phyloP scores from a whole-genome alignment of 257 asterid species.

The Galeopsis tetrahit region DNA sequence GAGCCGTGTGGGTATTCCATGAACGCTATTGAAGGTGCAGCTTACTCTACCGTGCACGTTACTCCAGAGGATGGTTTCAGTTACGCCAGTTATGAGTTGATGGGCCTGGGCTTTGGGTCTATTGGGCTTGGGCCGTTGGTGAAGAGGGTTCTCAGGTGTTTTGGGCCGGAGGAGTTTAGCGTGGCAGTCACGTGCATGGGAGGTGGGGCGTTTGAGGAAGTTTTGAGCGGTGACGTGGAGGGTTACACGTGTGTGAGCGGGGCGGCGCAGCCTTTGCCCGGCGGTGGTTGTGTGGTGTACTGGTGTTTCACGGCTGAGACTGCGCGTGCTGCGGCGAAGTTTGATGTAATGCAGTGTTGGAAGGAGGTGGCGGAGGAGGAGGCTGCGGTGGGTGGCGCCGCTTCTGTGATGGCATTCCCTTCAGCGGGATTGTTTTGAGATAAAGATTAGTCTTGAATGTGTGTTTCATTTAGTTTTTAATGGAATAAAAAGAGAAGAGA shows the following conservation, averaged over 20 bases:
- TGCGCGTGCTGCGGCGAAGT: neutral
- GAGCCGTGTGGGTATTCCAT: conserved; percentile 63
- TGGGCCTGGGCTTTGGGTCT: conserved; percentile 40
- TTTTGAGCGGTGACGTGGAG: conserved; percentile 37
- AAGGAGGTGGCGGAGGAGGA: conserved; percentile 30
- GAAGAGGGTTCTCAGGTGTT: conserved; percentile 45
- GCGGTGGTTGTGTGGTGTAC: conserved; percentile 37
- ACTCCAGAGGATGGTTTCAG: conserved; percentile 50
- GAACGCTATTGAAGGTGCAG: conserved; percentile 52
- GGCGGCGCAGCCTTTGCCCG: conserved; percentile 38
- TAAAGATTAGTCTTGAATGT: too few species aligned
- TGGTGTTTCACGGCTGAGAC: conserved; percentile 32
- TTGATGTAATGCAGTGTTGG: conserved; percentile 24
- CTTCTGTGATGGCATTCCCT: neutral
- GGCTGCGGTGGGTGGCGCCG: too few species aligned
- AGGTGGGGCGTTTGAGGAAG: conserved; percentile 13
- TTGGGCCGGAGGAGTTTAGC: conserved; percentile 45
- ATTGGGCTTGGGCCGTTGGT: conserved; percentile 38
- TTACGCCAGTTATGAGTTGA: conserved; percentile 59
- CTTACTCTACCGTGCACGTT: conserved; percentile 54
- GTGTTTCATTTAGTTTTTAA: too few species aligned
- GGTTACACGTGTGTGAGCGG: conserved; percentile 39
- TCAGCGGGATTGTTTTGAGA: conserved; percentile 21
- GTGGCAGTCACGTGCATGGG: conserved; percentile 47
- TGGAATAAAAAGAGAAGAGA: too few species aligned